Conservation (phyloP, 768 basidiomycete genomes). For the Crucibulum laeve region DNA sequence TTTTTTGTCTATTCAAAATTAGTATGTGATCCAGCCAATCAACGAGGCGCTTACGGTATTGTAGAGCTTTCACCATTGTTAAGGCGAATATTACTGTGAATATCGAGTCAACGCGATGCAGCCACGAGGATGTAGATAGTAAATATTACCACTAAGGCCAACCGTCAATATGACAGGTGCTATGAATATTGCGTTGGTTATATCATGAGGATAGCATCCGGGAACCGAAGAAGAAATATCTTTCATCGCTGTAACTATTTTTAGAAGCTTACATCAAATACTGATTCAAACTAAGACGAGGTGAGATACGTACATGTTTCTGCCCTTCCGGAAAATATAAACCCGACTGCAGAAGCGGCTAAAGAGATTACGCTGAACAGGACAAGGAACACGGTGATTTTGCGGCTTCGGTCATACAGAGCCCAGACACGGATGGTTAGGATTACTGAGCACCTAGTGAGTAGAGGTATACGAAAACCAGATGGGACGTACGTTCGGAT, state of each 20-base stretch:
- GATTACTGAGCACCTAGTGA: too few species aligned
- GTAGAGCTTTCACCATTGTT: neutral
- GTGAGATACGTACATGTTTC: neutral
- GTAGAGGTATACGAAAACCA: too few species aligned
- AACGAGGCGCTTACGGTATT: neutral
- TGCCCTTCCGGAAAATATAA: neutral
- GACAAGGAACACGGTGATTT: neutral
- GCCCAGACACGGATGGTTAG: neutral
- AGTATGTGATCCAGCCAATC: neutral
- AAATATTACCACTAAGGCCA: neutral
- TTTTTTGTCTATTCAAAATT: neutral
- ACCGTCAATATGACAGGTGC: neutral
- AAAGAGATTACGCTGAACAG: neutral
- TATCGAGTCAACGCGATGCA: neutral
- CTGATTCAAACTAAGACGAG: neutral
- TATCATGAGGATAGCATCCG: neutral
- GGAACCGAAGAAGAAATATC: neutral
- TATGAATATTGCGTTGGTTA: neutral
- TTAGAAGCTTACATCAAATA: neutral
- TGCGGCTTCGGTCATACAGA: neutral
- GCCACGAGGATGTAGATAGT: too few species aligned
- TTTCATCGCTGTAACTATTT: neutral
- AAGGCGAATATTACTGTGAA: neutral
- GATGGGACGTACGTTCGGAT: too few species aligned
- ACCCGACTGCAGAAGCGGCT: neutral